Conservation (phyloP, 306 rosid genomes). For the Adenanthera pavonina region DNA sequence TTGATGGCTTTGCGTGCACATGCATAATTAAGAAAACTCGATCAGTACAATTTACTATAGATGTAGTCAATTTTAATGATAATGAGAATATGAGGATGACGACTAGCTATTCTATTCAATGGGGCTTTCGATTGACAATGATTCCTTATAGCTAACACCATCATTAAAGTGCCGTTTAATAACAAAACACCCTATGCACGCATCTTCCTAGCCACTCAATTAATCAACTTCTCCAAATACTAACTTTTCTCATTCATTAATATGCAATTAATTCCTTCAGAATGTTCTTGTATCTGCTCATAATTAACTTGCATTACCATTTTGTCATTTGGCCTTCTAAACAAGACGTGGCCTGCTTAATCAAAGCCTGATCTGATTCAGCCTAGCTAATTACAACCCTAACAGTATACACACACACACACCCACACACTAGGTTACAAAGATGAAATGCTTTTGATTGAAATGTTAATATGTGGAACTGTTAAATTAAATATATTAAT, state of each 20-base stretch:
- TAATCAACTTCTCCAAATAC: slow-evolving; percentile 30
- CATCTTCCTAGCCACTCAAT: slow-evolving; percentile 6
- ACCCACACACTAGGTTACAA: no score
- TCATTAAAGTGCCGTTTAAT: background rate
- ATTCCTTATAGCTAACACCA: background rate
- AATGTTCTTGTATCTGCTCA: background rate
- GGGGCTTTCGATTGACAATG: slow-evolving; percentile 8
- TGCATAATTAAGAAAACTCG: background rate
- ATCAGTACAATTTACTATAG: no score
- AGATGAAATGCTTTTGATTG: no score
- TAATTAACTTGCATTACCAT: background rate
- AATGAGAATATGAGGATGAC: background rate
- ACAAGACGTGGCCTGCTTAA: no score
- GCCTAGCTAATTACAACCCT: no score
- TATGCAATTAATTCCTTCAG: background rate
- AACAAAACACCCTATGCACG: slow-evolving; percentile 16
- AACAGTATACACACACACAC: no score
- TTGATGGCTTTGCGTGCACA: background rate
- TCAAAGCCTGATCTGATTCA: no score
- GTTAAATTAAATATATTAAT: background rate
- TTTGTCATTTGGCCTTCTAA: no score
- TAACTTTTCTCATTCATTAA: slow-evolving; percentile 33
- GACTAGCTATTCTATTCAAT: background rate
- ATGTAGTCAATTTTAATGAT: slow-evolving; percentile 1
- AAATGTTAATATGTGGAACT: no score